A percentile compares a stretch with the other conserved stretches of the same genome.
These are phyloP conservation scores for Isabelozyma rhagii DNA, from an alignment of 805 yeast genomes.

Conservation along the genomic window DNA sequence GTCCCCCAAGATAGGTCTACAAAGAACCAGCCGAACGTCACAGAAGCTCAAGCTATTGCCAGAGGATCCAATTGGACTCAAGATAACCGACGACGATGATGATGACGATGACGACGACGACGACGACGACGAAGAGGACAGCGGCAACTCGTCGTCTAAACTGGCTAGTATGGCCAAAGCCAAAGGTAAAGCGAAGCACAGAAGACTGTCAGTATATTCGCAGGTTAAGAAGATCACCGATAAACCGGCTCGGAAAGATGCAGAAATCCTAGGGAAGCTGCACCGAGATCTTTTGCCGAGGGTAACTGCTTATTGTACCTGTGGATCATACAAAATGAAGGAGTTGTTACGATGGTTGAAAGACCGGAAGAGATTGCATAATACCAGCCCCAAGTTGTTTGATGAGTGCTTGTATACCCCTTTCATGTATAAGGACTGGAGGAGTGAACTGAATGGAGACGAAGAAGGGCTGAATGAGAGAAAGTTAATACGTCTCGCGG, in stretches of 20 bases:
- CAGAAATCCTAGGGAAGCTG: conserved; percentile 85
- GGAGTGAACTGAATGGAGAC: conserved; percentile 30
- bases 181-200: conserved; percentile 3
- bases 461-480: conserved; percentile 13
- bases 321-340: conserved; percentile 87
- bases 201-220: conserved; percentile 58
- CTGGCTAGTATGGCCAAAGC: not conserved
- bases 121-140: conserved; percentile 22
- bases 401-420: conserved; percentile 96
- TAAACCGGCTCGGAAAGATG: conserved; percentile 86
- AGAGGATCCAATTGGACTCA: conserved; percentile 19
- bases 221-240: conserved; percentile 84
- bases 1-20: conserved; percentile 59
- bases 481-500: conserved; percentile 67
- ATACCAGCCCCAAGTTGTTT: conserved; percentile 80
- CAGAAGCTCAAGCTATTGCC: conserved; percentile 74
- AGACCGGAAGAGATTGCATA: conserved; percentile 68
- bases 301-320: conserved; percentile 94
- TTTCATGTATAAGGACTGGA: conserved; percentile 77
- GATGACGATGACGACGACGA: conserved; percentile 35
- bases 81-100: conserved; percentile 20
- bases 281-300: conserved; percentile 84
- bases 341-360: conserved; percentile 83
- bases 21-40: conserved; percentile 69
- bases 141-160: not conserved